phyloP scores from a whole-genome alignment of 345 rosid species.

The Sonneratia caseolaris region DNA sequence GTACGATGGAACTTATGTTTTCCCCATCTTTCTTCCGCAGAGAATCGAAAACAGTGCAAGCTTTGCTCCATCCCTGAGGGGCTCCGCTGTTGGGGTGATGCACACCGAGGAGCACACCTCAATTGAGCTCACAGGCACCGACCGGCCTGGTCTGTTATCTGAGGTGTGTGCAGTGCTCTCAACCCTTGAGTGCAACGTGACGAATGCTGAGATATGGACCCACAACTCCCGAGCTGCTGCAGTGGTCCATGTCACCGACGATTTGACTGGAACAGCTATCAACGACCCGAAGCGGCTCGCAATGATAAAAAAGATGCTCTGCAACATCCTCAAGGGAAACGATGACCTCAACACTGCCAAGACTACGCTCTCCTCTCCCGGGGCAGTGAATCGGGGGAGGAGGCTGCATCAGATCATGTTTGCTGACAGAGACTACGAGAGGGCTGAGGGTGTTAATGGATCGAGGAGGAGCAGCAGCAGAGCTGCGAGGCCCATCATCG shows the following conservation, averaged over 20 bases:
- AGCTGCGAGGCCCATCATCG: conserved; percentile 20
- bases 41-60: conserved; percentile 24
- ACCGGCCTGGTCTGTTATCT: conserved; percentile 43
- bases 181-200: conserved; percentile 37
- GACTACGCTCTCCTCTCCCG: conserved; percentile 21
- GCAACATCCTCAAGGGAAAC: conserved; percentile 21
- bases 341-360: conserved; percentile 12
- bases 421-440: conserved; percentile 40
- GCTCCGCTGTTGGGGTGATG: conserved; percentile 24
- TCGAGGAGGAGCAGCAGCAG: not conserved
- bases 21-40: conserved; percentile 17
- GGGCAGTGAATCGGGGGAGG: conserved; percentile 22
- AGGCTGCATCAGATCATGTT: conserved; percentile 43
- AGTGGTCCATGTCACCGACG: conserved; percentile 30
- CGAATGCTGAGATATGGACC: conserved; percentile 44
- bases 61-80: conserved; percentile 21
- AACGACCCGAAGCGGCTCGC: conserved; percentile 25
- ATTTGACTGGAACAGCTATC: conserved; percentile 22
- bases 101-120: conserved; percentile 30
- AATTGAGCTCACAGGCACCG: conserved; percentile 35
- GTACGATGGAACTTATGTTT: not conserved
- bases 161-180: conserved; percentile 41
- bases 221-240: conserved; percentile 41
- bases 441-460: conserved; percentile 9
- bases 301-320: conserved; percentile 30